These are phyloP conservation scores for Klebsormidium nitens DNA, from an alignment of 139 green algal species.

Conservation along the genomic window DNA sequence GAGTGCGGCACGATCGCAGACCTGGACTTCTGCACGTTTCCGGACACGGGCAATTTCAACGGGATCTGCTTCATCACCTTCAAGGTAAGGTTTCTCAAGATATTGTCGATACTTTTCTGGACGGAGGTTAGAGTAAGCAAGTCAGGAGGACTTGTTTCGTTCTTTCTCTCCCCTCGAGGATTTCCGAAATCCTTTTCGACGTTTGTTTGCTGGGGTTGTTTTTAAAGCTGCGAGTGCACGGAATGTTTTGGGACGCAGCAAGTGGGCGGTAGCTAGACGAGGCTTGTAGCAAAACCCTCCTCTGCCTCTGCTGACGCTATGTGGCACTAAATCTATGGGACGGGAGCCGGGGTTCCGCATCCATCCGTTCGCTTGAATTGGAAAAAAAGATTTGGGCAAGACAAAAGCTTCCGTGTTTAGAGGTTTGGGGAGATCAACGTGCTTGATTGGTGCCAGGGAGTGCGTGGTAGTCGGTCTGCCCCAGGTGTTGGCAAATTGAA, in stretches of 20 bases:
- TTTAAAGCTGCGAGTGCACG: constrained; percentile 1
- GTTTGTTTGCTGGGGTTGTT: neutral
- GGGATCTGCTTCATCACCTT: constrained; percentile 95
- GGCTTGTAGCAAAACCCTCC: too few species aligned
- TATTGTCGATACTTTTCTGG: too few species aligned
- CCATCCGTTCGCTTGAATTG: too few species aligned
- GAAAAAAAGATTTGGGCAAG: constrained; percentile 5
- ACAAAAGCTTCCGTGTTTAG: constrained; percentile 6
- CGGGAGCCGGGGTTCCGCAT: too few species aligned
- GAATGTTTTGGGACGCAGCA: neutral
- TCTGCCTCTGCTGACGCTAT: too few species aligned
- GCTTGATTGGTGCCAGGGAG: constrained; percentile 11
- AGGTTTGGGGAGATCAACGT: constrained; percentile 6
- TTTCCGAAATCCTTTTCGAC: neutral
- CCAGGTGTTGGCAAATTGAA: too few species aligned
- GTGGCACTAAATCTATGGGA: too few species aligned
- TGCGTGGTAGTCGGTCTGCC: too few species aligned
- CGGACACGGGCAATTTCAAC: constrained; percentile 82
- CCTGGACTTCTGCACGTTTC: constrained; percentile 82
- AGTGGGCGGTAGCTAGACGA: neutral
- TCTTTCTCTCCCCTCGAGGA: too few species aligned
- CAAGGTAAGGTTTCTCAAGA: constrained; percentile 17
- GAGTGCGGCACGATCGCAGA: constrained; percentile 73
- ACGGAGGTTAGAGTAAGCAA: too few species aligned
- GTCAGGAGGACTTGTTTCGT: too few species aligned